A percentile compares a stretch with the other conserved stretches of the same genome.
Evolutionary conservation across 352 stramenopile species (phyloP).

Genomic region (Phytopythium cucurbitacearum): DNA sequence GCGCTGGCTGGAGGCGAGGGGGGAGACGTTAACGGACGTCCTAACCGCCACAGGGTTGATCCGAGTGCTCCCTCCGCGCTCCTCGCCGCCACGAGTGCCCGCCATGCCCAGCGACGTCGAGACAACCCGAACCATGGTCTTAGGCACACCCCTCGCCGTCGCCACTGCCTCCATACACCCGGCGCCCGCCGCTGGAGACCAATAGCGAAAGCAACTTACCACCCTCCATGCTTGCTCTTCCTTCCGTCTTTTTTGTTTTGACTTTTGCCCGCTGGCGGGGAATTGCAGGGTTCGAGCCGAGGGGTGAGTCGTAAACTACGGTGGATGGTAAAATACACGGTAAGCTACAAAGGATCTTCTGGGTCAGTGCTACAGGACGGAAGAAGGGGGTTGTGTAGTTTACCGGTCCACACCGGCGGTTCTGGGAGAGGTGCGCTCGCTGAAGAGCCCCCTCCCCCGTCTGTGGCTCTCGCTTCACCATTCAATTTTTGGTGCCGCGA

Average conservation of each 20-base stretch:
- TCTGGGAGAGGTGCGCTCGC: neutral
- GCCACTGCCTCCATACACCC: too few species aligned
- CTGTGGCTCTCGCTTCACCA: slow-evolving; percentile 8
- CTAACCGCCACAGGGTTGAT: too few species aligned
- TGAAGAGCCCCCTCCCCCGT: neutral
- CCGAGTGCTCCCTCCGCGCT: too few species aligned
- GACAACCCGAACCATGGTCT: too few species aligned
- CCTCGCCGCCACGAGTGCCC: too few species aligned
- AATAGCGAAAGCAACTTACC: slow-evolving; percentile 10
- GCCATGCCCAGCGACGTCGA: too few species aligned
- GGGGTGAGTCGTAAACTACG: neutral
- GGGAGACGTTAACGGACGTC: too few species aligned
- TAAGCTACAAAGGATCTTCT: neutral
- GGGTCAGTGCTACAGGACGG: neutral
- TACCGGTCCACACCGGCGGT: neutral
- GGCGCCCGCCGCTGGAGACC: too few species aligned
- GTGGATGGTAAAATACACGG: neutral
- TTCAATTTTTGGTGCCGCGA: slow-evolving; percentile 2
- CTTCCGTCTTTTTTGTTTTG: slow-evolving; percentile 13
- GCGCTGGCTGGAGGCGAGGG: too few species aligned
- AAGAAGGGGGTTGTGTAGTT: slow-evolving; percentile 1
- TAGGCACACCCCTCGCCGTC: too few species aligned
- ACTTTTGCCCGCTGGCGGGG: slow-evolving; percentile 2
- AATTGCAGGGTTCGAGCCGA: neutral
- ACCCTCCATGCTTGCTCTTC: slow-evolving; percentile 25